Evolutionary conservation across 2,329 filamentous ascomycete species (phyloP).

Genomic region (Alternaria dauci): DNA sequence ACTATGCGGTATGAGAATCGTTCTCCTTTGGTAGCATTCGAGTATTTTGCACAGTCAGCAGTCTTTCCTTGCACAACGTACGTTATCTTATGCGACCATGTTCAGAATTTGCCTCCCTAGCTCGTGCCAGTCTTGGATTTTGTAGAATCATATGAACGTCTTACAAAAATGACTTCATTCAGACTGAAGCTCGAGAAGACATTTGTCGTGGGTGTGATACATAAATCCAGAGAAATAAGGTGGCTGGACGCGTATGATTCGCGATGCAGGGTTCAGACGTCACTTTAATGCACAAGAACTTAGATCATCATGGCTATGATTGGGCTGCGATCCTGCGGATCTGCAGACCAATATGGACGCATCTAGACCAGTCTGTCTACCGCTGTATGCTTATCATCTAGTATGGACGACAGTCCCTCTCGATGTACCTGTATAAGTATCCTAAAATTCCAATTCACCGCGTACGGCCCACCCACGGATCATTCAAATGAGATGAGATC

Average conservation of each 20-base stretch:
- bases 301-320: not conserved
- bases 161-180: rapidly evolving
- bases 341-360: not conserved
- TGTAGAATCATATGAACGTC: too few species aligned
- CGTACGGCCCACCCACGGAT: too few species aligned
- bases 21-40: not conserved
- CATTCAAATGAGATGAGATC: too few species aligned
- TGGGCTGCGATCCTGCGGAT: not conserved
- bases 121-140: too few species aligned
- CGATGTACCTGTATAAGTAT: too few species aligned
- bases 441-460: too few species aligned
- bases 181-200: not conserved
- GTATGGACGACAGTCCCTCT: too few species aligned
- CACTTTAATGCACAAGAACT: not conserved
- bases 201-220: not conserved
- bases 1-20: not conserved
- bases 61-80: not conserved
- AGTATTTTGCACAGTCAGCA: not conserved
- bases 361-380: not conserved
- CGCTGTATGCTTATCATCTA: not conserved
- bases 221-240: not conserved
- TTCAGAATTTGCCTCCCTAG: not conserved
- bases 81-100: not conserved
- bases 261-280: not conserved
- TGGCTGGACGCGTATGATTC: not conserved